Conservation (phyloP, 495 filamentous ascomycete genomes). For the Talaromyces stipitatus region DNA sequence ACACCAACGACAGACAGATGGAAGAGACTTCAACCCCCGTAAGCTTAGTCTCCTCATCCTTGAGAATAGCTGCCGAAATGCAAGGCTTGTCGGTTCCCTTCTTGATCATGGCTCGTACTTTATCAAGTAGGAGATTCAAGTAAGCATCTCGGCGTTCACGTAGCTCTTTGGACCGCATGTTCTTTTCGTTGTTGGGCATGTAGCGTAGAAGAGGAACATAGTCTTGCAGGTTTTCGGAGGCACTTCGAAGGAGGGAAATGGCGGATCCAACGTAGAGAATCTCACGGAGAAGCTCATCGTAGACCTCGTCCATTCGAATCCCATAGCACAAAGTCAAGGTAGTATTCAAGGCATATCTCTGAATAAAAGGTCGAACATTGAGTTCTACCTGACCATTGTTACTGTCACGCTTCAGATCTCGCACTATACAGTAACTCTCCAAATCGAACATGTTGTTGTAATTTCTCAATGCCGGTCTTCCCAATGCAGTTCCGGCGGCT, state of each 20-base stretch:
- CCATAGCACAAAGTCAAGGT: constrained; percentile 47
- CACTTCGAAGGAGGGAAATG: constrained; percentile 39
- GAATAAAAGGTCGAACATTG: constrained; percentile 34
- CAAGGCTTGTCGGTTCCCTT: constrained; percentile 46
- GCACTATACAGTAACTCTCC: constrained; percentile 40
- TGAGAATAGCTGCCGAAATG: constrained; percentile 41
- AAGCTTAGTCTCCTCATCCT: constrained; percentile 42
- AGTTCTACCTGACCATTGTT: constrained; percentile 28
- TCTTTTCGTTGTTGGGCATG: constrained; percentile 42
- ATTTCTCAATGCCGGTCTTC: constrained; percentile 34
- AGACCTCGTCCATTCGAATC: constrained; percentile 45
- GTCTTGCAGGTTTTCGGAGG: constrained; percentile 45
- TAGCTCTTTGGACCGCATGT: constrained; percentile 33
- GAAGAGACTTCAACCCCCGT: constrained; percentile 41
- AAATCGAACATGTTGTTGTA: constrained; percentile 47
- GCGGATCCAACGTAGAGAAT: constrained; percentile 43
- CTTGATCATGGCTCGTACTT: constrained; percentile 40
- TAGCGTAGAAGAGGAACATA: constrained; percentile 42
- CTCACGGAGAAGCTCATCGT: constrained; percentile 40
- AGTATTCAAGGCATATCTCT: constrained; percentile 44
- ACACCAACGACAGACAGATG: constrained; percentile 43
- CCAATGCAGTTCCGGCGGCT: constrained; percentile 38
- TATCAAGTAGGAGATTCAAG: constrained; percentile 36
- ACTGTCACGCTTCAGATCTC: constrained; percentile 37
- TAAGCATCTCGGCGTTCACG: constrained; percentile 38